Percentiles rank a stretch among this genome's conserved stretches.
phyloP scores from a whole-genome alignment of 2,329 filamentous ascomycete genomes.

The Pyricularia sp. region DNA sequence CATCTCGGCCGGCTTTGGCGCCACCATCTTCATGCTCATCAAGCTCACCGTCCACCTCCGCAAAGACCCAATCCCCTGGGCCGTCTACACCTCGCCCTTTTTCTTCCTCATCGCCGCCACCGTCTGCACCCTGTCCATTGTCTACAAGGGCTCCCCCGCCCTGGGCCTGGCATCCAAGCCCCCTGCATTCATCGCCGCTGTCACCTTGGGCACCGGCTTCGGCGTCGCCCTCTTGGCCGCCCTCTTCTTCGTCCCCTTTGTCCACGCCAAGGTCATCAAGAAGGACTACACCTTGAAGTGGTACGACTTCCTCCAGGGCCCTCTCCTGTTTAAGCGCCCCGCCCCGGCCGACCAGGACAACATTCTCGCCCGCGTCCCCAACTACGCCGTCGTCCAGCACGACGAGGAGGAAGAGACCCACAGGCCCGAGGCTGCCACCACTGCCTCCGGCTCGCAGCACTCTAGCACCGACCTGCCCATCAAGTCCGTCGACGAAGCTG shows the following conservation, averaged over 20 bases:
- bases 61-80: conserved; percentile 62
- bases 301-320: conserved; percentile 54
- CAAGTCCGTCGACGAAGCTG: conserved; percentile 13
- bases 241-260: conserved; percentile 65
- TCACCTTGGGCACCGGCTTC: conserved; percentile 54
- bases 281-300: conserved; percentile 56
- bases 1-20: conserved; percentile 56
- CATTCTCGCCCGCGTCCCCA: conserved; percentile 51
- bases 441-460: conserved; percentile 17
- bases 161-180: conserved; percentile 59
- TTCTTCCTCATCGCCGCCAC: conserved; percentile 71
- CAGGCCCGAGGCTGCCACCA: conserved; percentile 26
- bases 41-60: conserved; percentile 63
- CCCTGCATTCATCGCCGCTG: conserved; percentile 54
- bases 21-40: conserved; percentile 63
- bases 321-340: conserved; percentile 53
- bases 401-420: conserved; percentile 27
- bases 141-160: conserved; percentile 71
- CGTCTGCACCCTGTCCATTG: conserved; percentile 66
- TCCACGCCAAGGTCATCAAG: conserved; percentile 59
- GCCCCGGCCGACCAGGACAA: conserved; percentile 39
- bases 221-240: conserved; percentile 50
- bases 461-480: conserved; percentile 9
- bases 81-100: conserved; percentile 63
- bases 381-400: conserved; percentile 68